Evolutionary conservation across 2,329 filamentous ascomycete genomes (phyloP), one percentile per base, ranked within the genome.

Genomic region (Fusarium pseudonygamai): DNA sequence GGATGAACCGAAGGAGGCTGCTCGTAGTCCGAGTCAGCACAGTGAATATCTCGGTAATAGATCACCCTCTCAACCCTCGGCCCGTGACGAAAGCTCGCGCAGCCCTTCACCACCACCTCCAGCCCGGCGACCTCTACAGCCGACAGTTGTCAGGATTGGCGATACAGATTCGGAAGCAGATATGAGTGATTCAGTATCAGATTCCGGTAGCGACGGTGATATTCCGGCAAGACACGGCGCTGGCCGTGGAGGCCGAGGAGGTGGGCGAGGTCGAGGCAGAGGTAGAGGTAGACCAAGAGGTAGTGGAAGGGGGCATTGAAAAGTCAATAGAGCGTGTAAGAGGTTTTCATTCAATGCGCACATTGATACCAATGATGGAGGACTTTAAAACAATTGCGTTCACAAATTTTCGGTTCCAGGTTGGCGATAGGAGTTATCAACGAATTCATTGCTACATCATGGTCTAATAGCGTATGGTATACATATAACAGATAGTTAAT

Each of bases 91-190:
- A 24, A 71, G 60, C 47, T 73, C 72, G 47, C 71, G 43, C 36
- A 72, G 53, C 49, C 67, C 70, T 42, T 75, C 72, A 3, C 71
- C 69, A 5, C 72, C 70, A 18, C 43, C 43, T 24, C 16, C 43
- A 30, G 43, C 32, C 16, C 64, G 58, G 52, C 52, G 49, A 28
- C 39, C 45, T 24, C 50, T 46, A 15, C 69, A 76, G 16, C 69
- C 71, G 15, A 78, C 76, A 9, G 57, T 78, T 42, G 76, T 78
- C 22, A 69, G 76, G 28, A 77, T 78, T 43, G 72, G 74, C 7
- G 77, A 78, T 52, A 75, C 77, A 12, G 76, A 76, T 20, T 72
- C 73, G 9, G 76, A 77, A 58, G 64, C 32, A 36, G 76, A 65
- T 36, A 37, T 64, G 7, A 72, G 46, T 45, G 62, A 36, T 39